Conservation (phyloP, 306 rosid species). For the Dryas octopetala region DNA sequence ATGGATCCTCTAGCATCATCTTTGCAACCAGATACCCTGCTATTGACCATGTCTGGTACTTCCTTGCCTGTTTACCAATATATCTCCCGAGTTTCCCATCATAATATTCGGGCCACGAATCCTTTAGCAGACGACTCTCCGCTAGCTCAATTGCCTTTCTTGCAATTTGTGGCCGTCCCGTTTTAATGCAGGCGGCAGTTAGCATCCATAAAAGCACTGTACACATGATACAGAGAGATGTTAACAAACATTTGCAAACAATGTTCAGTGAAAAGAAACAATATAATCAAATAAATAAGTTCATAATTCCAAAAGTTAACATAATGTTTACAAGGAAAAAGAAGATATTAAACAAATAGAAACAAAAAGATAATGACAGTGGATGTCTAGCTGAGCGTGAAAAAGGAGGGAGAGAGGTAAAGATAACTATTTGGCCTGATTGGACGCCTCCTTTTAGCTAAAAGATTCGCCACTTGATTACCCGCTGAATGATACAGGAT, state of each 20-base stretch:
- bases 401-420: background rate
- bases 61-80: slow-evolving; percentile 85
- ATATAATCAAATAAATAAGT: background rate
- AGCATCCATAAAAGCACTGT: slow-evolving; percentile 86
- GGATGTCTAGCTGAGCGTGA: background rate
- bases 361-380: background rate
- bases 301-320: background rate
- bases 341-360: background rate
- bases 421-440: background rate
- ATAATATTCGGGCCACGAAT: slow-evolving; percentile 90
- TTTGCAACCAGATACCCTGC: slow-evolving; percentile 92
- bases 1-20: slow-evolving; percentile 94
- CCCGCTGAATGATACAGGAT: background rate
- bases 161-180: slow-evolving; percentile 88
- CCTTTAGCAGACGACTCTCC: slow-evolving; percentile 79
- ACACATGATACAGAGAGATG: slow-evolving; percentile 20
- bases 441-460: background rate
- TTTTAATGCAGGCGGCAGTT: slow-evolving; percentile 90
- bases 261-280: background rate
- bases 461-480: background rate
- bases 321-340: background rate
- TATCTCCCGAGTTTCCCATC: slow-evolving; percentile 86
- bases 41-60: slow-evolving; percentile 90
- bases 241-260: background rate
- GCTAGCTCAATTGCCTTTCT: slow-evolving; percentile 85